phyloP scores from a whole-genome alignment of 202 grass and related monocot genomes.

The Panicum virgatum region DNA sequence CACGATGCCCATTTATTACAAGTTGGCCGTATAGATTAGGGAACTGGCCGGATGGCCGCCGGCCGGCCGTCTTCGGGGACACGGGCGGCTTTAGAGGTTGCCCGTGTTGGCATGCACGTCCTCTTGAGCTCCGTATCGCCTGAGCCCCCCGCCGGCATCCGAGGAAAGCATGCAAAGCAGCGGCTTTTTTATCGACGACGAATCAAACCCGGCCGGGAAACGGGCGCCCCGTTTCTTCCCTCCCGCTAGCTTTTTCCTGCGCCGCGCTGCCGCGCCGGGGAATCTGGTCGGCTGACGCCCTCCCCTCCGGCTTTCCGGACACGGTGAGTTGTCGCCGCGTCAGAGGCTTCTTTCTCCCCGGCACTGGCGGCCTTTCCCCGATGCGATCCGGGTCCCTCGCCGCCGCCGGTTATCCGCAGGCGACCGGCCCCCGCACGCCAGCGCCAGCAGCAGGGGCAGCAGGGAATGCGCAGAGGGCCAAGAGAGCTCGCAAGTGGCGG shows the following conservation, averaged over 20 bases:
- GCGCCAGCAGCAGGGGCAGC: background rate
- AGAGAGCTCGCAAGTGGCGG: background rate
- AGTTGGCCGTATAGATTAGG: too few species aligned
- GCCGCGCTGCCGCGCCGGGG: background rate
- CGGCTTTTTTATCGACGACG: background rate
- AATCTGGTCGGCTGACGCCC: background rate
- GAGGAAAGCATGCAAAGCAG: background rate
- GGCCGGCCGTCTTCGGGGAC: background rate
- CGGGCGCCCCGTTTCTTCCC: background rate
- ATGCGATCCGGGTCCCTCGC: background rate
- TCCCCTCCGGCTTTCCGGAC: background rate
- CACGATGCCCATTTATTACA: too few species aligned
- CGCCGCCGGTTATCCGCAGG: background rate
- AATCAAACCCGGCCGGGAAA: background rate
- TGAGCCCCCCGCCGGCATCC: background rate
- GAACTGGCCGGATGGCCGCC: too few species aligned
- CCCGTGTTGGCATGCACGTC: background rate
- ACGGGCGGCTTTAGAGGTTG: background rate
- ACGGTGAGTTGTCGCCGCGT: conserved; percentile 42
- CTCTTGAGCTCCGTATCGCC: background rate
- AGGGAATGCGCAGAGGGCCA: too few species aligned
- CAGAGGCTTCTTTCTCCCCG: background rate
- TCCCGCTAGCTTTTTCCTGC: background rate
- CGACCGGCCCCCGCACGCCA: background rate
- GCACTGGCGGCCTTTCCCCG: background rate